Evolutionary conservation across 2,329 filamentous ascomycete species (phyloP), one percentile per base, ranked within the genome.

Genomic region (Fusarium sacchari): DNA sequence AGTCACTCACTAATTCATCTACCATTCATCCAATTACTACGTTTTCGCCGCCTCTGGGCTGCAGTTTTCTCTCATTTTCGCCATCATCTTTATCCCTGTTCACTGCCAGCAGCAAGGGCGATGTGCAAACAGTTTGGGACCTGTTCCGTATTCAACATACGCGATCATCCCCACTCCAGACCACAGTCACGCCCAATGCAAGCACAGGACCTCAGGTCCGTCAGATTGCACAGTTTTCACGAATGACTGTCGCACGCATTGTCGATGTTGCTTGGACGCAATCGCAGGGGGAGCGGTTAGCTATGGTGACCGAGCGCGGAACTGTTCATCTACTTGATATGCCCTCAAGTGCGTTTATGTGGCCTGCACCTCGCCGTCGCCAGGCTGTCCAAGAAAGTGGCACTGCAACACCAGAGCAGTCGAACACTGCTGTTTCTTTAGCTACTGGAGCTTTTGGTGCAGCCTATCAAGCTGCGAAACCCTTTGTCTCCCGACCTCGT

Each of bases 241-340:
- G 96, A 44, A 93, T 98, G 89, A 98, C 96, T 5, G 93, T 96
- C 55, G 94, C 96, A 7, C 93, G 94, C 60, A 94, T 98, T 62
- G 89, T 98, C 28, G 96, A 98, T 78, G 93, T 97, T 46, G 90
- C 91, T 7, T 99, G 96, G 96, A 92, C 93, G 4, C 88, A 90
- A 61, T 94, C 94, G 7, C 91, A 92, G 63, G 94, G 94, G 28
- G 94, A 97, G 79, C 92, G 93, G 66, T 84, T 97, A 43, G 96
- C 95, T 4, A 91, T 99, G 83, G 91, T 98, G 32, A 98, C 96
- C 2, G 94, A 97, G 78, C 93, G 95, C 76, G 95, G 96, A n/a
- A 99, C 96, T 14, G 91, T 98, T 17, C 96, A 99, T 82, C 89
- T 98, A 47, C 92, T 97, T 73, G 94, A 97, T 74, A 89, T 98